phyloP scores from a whole-genome alignment of 2,329 filamentous ascomycete species.

The Colletotrichum graminicola region DNA sequence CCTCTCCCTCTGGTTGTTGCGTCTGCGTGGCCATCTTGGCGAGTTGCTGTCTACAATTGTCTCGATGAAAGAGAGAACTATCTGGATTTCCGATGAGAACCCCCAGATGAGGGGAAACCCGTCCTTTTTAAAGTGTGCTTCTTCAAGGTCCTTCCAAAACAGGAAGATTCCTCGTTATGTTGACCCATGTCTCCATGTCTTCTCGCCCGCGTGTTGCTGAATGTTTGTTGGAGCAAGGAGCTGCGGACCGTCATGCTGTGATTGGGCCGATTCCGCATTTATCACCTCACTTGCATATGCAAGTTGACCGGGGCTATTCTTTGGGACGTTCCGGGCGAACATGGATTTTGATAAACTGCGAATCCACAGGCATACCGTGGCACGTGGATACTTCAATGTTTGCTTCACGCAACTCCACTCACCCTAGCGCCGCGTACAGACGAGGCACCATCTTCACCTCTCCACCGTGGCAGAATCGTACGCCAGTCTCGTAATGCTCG shows the following conservation, averaged over 20 bases:
- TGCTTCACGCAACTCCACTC: background rate
- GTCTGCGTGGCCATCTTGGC: background rate
- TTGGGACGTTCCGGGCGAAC: background rate
- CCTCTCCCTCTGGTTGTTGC: background rate
- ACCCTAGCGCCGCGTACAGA: background rate
- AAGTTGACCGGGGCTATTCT: background rate
- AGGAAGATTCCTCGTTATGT: background rate
- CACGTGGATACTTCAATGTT: background rate
- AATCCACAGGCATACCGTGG: background rate
- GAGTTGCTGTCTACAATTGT: background rate
- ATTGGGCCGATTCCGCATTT: background rate
- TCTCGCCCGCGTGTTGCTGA: background rate
- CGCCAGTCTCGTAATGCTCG: background rate
- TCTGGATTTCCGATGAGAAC: too few species aligned
- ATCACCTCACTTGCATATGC: constrained; percentile 1
- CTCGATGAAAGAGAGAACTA: background rate
- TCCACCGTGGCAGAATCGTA: background rate
- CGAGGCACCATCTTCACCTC: background rate
- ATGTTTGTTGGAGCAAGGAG: background rate
- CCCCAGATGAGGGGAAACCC: background rate
- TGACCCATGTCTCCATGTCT: background rate
- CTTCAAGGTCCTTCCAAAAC: background rate
- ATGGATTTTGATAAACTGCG: background rate
- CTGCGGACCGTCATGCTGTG: background rate
- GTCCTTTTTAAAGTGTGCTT: background rate